A percentile compares a stretch with the other conserved stretches of the same genome.
These are phyloP conservation scores for Luffa aegyptiaca DNA, from an alignment of 306 rosid genomes.

Conservation along the genomic window DNA sequence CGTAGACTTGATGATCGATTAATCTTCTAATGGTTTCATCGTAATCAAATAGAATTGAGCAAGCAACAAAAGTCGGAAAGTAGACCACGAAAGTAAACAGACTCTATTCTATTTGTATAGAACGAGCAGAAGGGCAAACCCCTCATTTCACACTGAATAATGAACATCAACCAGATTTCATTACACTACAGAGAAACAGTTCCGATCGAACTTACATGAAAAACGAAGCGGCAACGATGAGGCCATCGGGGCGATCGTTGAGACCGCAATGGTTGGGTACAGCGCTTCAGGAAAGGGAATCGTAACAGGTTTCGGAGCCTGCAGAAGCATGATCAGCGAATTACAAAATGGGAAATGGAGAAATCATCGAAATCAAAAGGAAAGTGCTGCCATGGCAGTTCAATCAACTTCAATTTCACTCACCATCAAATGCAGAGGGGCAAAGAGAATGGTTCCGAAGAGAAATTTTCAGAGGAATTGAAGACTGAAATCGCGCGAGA, in stretches of 20 bases:
- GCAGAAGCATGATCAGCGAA: not conserved
- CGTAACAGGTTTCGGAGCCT: slow-evolving; percentile 75
- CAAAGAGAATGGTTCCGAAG: not conserved
- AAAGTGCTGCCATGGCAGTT: not conserved
- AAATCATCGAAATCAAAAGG: not conserved
- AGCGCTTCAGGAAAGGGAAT: slow-evolving; percentile 65
- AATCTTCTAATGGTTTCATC: not conserved
- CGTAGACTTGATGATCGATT: not conserved
- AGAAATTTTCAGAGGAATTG: not conserved
- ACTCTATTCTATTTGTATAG: not conserved
- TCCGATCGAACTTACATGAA: slow-evolving; percentile 64
- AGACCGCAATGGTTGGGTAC: slow-evolving; percentile 60
- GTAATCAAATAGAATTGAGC: not conserved
- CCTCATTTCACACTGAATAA: not conserved
- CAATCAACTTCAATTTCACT: not conserved
- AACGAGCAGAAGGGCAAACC: not conserved
- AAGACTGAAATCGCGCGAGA: no score
- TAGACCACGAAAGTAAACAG: not conserved
- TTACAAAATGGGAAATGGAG: not conserved
- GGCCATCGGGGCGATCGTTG: slow-evolving; percentile 63
- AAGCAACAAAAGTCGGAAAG: not conserved
- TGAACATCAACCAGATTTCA: not conserved
- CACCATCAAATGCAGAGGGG: not conserved
- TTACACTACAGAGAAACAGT: not conserved
- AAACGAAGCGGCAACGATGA: slow-evolving; percentile 74